phyloP scores from a whole-genome alignment of 768 basidiomycete species.

The Boletus fagicola region DNA sequence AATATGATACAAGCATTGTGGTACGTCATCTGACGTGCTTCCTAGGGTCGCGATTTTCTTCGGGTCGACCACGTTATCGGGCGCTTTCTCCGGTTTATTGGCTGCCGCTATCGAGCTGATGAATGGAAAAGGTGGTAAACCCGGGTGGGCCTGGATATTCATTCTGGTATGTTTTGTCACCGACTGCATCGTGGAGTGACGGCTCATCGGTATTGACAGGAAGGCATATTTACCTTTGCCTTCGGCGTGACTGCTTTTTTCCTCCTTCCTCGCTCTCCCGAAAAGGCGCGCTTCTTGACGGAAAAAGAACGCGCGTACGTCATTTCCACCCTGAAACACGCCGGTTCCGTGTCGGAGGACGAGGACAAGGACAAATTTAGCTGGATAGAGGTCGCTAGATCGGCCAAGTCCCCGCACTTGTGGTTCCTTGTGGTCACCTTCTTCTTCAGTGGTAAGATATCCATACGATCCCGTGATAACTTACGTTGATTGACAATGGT shows the following conservation, averaged over 20 bases:
- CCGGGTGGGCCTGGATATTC: conserved; percentile 66
- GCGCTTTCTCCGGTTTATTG: conserved; percentile 63
- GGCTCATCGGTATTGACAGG: conserved; percentile 23
- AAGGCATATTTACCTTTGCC: conserved; percentile 62
- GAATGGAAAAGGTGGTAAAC: conserved; percentile 47
- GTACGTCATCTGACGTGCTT: conserved; percentile 2
- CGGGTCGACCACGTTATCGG: conserved; percentile 49
- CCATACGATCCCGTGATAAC: neutral
- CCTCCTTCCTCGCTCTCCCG: conserved; percentile 46
- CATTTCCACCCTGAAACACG: conserved; percentile 23
- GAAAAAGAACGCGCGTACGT: conserved; percentile 50
- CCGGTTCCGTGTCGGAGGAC: conserved; percentile 39
- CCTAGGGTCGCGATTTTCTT: conserved; percentile 40
- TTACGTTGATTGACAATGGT: neutral
- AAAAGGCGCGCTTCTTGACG: conserved; percentile 49
- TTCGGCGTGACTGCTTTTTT: conserved; percentile 54
- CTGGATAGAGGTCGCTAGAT: conserved; percentile 53
- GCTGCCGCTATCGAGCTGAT: conserved; percentile 60
- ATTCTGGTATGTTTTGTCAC: conserved; percentile 38
- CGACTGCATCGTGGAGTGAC: neutral
- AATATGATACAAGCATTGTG: too few relatives aligned
- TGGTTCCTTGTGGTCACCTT: conserved; percentile 48
- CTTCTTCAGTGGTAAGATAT: conserved; percentile 50
- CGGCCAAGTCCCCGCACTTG: conserved; percentile 53
- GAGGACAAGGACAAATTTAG: conserved; percentile 46